These are phyloP conservation scores for Moesziomyces sp. DNA, from an alignment of 1,284 basidiomycete genomes.

Conservation along the genomic window DNA sequence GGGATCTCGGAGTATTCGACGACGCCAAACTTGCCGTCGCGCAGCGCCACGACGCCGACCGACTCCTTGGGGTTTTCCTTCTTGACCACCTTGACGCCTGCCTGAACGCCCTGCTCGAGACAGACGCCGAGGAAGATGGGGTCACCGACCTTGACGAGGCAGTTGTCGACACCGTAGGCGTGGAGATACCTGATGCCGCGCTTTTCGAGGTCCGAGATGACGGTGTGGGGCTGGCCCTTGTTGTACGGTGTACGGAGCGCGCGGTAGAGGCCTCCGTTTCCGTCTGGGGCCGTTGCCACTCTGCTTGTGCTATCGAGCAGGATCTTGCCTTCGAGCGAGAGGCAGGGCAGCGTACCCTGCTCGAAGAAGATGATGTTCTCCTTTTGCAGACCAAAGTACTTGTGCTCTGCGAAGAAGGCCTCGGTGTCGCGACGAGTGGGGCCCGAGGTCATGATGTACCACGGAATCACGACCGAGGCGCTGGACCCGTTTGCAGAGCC, in stretches of 20 bases:
- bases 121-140: slow-evolving; percentile 95
- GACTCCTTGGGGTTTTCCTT: slow-evolving; percentile 87
- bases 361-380: slow-evolving; percentile 93
- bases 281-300: slow-evolving; percentile 93
- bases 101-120: slow-evolving; percentile 84
- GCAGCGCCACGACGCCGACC: slow-evolving; percentile 91
- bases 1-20: slow-evolving; percentile 98
- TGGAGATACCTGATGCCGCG: slow-evolving; percentile 90
- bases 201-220: slow-evolving; percentile 82
- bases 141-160: slow-evolving; percentile 95
- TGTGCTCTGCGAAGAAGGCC: slow-evolving; percentile 81
- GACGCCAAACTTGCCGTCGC: slow-evolving; percentile 84
- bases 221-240: slow-evolving; percentile 71
- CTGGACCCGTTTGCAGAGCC: slow-evolving; percentile 68
- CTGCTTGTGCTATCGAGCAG: slow-evolving; percentile 81
- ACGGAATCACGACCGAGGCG: slow-evolving; percentile 78
- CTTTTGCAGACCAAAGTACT: slow-evolving; percentile 84
- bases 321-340: slow-evolving; percentile 93
- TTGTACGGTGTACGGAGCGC: slow-evolving; percentile 84
- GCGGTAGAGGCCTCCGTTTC: slow-evolving; percentile 96
- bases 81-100: slow-evolving; percentile 95
- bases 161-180: slow-evolving; percentile 98
- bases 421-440: slow-evolving; percentile 90
- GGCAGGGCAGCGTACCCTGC: slow-evolving; percentile 97
- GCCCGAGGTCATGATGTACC: slow-evolving; percentile 99